These are phyloP conservation scores for Pleurotus pulmonarius DNA, from an alignment of 768 basidiomycete genomes.

Conservation along the genomic window DNA sequence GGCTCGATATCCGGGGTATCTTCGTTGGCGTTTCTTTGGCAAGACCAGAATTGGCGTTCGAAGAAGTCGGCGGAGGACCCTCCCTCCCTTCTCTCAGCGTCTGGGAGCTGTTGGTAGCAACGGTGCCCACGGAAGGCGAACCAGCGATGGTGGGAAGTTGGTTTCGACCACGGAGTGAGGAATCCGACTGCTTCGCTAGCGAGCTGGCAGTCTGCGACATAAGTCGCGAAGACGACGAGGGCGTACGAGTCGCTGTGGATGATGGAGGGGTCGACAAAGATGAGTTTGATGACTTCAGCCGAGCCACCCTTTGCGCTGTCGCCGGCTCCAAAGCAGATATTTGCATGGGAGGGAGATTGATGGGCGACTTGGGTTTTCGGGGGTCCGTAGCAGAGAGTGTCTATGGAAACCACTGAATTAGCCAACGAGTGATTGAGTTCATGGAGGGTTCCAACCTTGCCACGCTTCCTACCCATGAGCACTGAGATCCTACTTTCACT, in stretches of 20 bases:
- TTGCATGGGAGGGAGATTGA: conserved; percentile 86
- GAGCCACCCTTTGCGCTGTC: conserved; percentile 84
- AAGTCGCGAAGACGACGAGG: conserved; percentile 56
- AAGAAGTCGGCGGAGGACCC: conserved; percentile 52
- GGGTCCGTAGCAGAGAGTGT: conserved; percentile 82
- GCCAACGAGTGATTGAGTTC: not conserved
- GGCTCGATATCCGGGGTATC: conserved; percentile 89
- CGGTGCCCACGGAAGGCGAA: conserved; percentile 81
- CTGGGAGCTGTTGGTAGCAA: conserved; percentile 42
- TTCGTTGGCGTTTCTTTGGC: conserved; percentile 88
- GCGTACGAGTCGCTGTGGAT: conserved; percentile 30
- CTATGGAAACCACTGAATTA: conserved; percentile 33
- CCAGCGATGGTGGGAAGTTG: conserved; percentile 90
- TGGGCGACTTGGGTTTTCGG: conserved; percentile 65
- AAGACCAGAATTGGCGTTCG: conserved; percentile 49
- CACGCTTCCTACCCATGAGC: conserved; percentile 84
- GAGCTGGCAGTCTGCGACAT: conserved; percentile 85
- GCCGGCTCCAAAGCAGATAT: conserved; percentile 78
- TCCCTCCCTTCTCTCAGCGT: conserved; percentile 46
- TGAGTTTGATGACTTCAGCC: conserved; percentile 57
- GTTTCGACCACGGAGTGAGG: conserved; percentile 71
- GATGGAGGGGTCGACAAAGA: conserved; percentile 41
- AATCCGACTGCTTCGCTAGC: conserved; percentile 83
- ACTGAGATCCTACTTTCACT: conserved; percentile 89
- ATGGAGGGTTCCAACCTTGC: conserved; percentile 58